These are phyloP conservation scores for Fusarium sp. DNA, from an alignment of 2,329 filamentous ascomycete species.

Conservation along the genomic window DNA sequence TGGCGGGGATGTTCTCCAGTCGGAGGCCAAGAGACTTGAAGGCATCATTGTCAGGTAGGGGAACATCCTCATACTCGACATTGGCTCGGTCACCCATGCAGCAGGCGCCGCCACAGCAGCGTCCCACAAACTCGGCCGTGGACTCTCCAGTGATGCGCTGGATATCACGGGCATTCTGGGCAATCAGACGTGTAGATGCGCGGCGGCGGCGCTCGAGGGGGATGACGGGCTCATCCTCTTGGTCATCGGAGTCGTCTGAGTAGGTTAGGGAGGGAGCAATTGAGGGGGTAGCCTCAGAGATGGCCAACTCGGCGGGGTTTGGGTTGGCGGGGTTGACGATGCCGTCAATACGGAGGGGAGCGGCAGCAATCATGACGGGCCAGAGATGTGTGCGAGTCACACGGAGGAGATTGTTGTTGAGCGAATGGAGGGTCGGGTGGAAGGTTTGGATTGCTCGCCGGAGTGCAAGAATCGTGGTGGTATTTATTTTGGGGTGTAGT, in stretches of 20 bases:
- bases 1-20: conserved; percentile 81
- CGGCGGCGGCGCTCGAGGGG: conserved; percentile 68
- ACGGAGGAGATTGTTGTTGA: conserved; percentile 15
- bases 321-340: conserved; percentile 59
- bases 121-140: conserved; percentile 72
- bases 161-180: conserved; percentile 74
- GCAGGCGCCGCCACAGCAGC: conserved; percentile 77
- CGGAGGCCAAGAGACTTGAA: conserved; percentile 85
- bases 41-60: conserved; percentile 84
- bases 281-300: conserved; percentile 66
- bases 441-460: conserved; percentile 40
- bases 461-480: conserved; percentile 32
- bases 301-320: conserved; percentile 59
- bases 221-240: conserved; percentile 65
- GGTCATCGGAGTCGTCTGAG: conserved; percentile 74
- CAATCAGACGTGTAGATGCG: conserved; percentile 79
- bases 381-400: conserved; percentile 33
- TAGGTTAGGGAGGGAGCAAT: conserved; percentile 75
- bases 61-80: conserved; percentile 67
- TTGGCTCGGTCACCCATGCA: conserved; percentile 68
- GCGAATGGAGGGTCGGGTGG: conserved; percentile 21
- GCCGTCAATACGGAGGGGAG: conserved; percentile 46
- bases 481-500: conserved; percentile 19
- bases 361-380: conserved; percentile 51
- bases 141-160: conserved; percentile 76